Evolutionary conservation across 768 basidiomycete species (phyloP).

Genomic region (Termitomyces sp.): DNA sequence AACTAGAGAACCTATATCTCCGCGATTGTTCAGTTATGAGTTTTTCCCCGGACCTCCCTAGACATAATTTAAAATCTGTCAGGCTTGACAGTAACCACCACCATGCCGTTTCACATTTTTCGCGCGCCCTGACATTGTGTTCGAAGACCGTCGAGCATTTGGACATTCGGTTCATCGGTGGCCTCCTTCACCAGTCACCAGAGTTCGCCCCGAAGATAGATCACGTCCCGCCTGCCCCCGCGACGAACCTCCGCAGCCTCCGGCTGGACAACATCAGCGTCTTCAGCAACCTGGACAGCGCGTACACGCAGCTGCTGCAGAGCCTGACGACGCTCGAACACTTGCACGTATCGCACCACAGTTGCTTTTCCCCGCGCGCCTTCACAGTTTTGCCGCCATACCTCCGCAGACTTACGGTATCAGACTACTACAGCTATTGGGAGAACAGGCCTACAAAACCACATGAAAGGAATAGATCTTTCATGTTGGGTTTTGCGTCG

Average conservation of each 20-base stretch:
- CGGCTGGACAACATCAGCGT: constrained; percentile 26
- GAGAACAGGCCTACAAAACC: not conserved
- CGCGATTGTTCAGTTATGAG: constrained; percentile 23
- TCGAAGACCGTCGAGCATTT: constrained; percentile 17
- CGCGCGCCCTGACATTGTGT: constrained; percentile 18
- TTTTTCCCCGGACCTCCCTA: constrained; percentile 16
- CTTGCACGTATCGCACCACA: constrained; percentile 25
- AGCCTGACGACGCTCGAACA: constrained; percentile 18
- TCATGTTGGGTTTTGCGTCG: constrained; percentile 1
- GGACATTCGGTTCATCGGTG: constrained; percentile 26
- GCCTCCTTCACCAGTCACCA: constrained; percentile 21
- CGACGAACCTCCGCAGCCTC: constrained; percentile 17
- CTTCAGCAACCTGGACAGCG: constrained; percentile 18
- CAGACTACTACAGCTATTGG: constrained; percentile 21
- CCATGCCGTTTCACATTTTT: constrained; percentile 20
- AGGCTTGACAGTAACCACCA: constrained; percentile 25
- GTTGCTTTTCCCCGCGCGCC: constrained; percentile 17
- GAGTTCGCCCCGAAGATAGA: constrained; percentile 11
- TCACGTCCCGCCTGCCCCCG: not conserved
- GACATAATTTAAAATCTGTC: constrained; percentile 20
- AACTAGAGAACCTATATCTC: constrained; percentile 21
- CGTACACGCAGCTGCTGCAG: constrained; percentile 19
- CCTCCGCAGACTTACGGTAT: constrained; percentile 14
- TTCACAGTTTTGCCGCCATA: constrained; percentile 20
- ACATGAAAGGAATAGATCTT: not conserved